Percentiles rank a stretch among this genome's conserved stretches.
These are phyloP conservation scores for Cladophialophora carrionii DNA, from an alignment of 2,329 filamentous ascomycete species.

Conservation along the genomic window DNA sequence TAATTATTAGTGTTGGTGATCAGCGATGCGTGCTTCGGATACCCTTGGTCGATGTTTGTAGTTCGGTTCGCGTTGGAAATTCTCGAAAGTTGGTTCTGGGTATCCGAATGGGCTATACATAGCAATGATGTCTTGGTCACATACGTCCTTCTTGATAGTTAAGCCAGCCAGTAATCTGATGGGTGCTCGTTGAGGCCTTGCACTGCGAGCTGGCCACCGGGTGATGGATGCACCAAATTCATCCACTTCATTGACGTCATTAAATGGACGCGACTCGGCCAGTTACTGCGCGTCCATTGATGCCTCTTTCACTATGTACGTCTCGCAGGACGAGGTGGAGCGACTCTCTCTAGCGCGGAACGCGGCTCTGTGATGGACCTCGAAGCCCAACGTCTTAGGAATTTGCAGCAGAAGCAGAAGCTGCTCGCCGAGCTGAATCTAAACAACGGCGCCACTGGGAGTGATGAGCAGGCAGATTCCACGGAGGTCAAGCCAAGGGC, in stretches of 20 bases:
- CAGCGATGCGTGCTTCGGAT: background rate
- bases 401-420: slow-evolving; percentile 56
- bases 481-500: slow-evolving; percentile 32
- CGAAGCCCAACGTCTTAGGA: slow-evolving; percentile 52
- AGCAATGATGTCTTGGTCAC: background rate
- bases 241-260: background rate
- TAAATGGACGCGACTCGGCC: background rate
- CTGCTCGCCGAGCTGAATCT: slow-evolving; percentile 55
- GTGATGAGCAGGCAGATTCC: background rate
- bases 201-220: too few species aligned
- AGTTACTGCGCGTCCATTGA: background rate
- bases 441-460: slow-evolving; percentile 25
- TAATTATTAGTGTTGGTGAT: background rate
- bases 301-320: background rate
- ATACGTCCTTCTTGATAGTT: background rate
- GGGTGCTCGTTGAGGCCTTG: background rate
- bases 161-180: too few species aligned
- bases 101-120: background rate
- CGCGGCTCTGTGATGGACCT: slow-evolving; percentile 42
- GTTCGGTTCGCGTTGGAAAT: background rate
- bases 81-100: background rate
- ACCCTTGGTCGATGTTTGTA: slow-evolving; percentile 2
- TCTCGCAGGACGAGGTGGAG: background rate
- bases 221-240: background rate
- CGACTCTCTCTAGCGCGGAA: background rate